A percentile compares a stretch with the other conserved stretches of the same genome.
Conservation (phyloP, 2,329 filamentous ascomycete species). For the Tolypocladium pustulatum region DNA sequence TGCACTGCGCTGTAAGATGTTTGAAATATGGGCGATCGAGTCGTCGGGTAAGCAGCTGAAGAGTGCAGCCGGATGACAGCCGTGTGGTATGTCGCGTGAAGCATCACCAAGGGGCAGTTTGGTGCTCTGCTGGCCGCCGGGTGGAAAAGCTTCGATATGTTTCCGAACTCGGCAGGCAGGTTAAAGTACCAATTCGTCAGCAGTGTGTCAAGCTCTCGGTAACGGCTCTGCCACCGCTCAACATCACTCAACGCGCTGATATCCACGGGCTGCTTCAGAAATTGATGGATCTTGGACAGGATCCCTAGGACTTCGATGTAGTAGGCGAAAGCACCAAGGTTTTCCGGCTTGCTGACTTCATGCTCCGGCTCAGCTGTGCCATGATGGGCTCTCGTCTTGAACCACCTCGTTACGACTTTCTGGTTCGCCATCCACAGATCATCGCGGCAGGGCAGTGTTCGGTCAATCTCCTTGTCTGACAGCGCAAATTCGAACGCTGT, state of each 20-base stretch:
- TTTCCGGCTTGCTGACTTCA: constrained; percentile 60
- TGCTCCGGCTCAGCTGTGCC: constrained; percentile 42
- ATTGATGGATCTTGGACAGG: constrained; percentile 76
- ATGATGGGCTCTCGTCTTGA: constrained; percentile 41
- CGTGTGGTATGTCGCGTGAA: constrained; percentile 83
- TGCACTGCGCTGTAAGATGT: constrained; percentile 80
- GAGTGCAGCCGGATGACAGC: constrained; percentile 85
- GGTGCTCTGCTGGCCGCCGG: constrained; percentile 53
- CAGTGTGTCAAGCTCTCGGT: constrained; percentile 72
- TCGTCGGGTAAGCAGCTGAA: constrained; percentile 85
- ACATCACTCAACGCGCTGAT: constrained; percentile 78
- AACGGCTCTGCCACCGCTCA: constrained; percentile 79
- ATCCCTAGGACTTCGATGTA: constrained; percentile 87
- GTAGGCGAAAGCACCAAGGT: constrained; percentile 78
- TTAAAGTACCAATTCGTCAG: constrained; percentile 76
- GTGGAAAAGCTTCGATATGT: constrained; percentile 69
- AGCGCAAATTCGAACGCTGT: constrained; percentile 89
- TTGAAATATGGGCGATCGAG: constrained; percentile 78
- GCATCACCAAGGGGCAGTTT: constrained; percentile 80
- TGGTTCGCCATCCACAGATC: constrained; percentile 78
- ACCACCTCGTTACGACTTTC: constrained; percentile 77
- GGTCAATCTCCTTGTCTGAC: constrained; percentile 81
- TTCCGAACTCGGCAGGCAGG: constrained; percentile 73
- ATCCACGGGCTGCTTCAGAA: constrained; percentile 80
- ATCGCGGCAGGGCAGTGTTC: constrained; percentile 76